These are phyloP conservation scores for Halenospora varia DNA, from an alignment of 495 filamentous ascomycete genomes.

Conservation along the genomic window DNA sequence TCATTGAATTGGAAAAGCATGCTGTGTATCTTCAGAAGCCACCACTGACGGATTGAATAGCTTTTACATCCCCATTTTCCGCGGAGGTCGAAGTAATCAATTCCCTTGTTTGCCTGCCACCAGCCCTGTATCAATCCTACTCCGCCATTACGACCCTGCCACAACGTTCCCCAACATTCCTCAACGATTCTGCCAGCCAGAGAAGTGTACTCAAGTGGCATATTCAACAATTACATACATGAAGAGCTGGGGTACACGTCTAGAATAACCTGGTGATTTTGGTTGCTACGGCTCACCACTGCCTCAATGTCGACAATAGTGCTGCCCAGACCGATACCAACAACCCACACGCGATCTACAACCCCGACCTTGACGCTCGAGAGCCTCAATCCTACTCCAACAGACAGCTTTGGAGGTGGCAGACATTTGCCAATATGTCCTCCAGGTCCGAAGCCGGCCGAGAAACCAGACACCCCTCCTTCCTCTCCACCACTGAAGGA, in stretches of 20 bases:
- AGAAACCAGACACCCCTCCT: constrained; percentile 61
- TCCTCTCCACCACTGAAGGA: constrained; percentile 56
- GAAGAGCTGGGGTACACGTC: neutral
- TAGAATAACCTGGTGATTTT: neutral
- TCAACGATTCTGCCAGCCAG: neutral
- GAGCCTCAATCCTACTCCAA: constrained; percentile 53
- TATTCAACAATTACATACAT: neutral
- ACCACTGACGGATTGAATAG: neutral
- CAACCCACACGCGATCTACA: constrained; percentile 37
- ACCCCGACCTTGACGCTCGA: constrained; percentile 48
- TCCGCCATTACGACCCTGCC: neutral
- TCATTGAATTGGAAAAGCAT: neutral
- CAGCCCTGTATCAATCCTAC: neutral
- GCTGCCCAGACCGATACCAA: constrained; percentile 44
- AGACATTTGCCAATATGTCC: constrained; percentile 74
- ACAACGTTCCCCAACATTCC: neutral
- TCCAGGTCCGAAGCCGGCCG: constrained; percentile 63
- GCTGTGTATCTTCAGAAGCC: neutral
- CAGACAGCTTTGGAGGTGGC: constrained; percentile 43
- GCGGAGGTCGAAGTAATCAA: neutral
- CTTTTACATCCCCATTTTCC: neutral
- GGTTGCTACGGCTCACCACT: neutral
- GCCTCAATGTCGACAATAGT: constrained; percentile 48
- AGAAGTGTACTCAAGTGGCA: neutral
- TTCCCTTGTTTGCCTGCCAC: neutral